Conservation (phyloP, 2,329 filamentous ascomycete genomes). For the Bisporella sp. region DNA sequence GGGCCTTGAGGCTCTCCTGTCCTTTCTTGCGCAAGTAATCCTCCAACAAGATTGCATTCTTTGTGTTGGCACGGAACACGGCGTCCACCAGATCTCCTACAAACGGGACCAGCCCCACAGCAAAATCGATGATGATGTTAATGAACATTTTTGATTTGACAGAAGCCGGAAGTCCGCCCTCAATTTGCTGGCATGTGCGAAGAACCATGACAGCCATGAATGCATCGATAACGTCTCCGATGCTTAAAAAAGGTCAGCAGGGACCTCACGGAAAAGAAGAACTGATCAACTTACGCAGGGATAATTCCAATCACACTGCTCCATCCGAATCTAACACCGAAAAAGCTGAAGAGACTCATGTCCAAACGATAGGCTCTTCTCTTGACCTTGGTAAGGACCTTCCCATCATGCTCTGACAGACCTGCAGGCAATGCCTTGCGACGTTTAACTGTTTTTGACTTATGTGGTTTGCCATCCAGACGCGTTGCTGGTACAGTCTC, state of each 20-base stretch:
- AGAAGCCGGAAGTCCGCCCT: constrained; percentile 62
- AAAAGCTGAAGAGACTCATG: constrained; percentile 73
- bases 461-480: constrained; percentile 52
- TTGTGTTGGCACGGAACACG: constrained; percentile 66
- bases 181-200: constrained; percentile 62
- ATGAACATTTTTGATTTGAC: constrained; percentile 68
- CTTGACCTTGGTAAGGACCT: constrained; percentile 80
- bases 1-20: constrained; percentile 44
- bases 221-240: constrained; percentile 69
- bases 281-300: constrained; percentile 57
- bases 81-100: constrained; percentile 52
- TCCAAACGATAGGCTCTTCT: constrained; percentile 80
- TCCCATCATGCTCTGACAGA: constrained; percentile 73
- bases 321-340: constrained; percentile 84
- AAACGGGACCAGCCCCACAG: constrained; percentile 67
- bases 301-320: constrained; percentile 77
- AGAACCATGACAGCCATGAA: constrained; percentile 72
- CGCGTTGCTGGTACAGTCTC: constrained; percentile 72
- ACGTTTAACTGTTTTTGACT: constrained; percentile 70
- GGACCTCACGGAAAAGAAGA: constrained; percentile 4
- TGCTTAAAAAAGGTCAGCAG: constrained; percentile 35
- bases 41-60: constrained; percentile 62
- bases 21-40: constrained; percentile 62
- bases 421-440: constrained; percentile 80
- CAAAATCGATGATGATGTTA: constrained; percentile 70